These are phyloP conservation scores for Diplodia sapinea DNA, from an alignment of 2,329 filamentous ascomycete genomes.

Conservation along the genomic window DNA sequence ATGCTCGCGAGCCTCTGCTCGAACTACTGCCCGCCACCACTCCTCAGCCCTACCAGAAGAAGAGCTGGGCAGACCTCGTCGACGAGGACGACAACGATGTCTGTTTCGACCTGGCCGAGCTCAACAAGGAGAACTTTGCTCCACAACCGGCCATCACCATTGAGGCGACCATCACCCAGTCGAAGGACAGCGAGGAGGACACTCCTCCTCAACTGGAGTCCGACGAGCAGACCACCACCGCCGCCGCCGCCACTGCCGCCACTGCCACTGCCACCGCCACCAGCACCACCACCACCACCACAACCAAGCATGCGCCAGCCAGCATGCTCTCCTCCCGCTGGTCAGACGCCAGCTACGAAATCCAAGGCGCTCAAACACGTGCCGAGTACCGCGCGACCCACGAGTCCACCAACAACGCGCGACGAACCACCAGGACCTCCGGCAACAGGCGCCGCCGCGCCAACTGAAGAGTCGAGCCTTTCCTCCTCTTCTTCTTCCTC, in stretches of 20 bases:
- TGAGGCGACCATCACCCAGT: neutral
- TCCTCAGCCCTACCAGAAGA: neutral
- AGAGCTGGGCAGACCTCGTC: constrained; percentile 15
- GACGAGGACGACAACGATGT: neutral
- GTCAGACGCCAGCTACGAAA: neutral
- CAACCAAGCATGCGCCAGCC: neutral
- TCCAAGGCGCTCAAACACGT: neutral
- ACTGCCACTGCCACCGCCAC: neutral
- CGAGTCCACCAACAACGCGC: neutral
- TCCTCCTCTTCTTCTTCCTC: no score
- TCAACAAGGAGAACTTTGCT: neutral
- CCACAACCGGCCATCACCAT: neutral
- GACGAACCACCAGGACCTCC: neutral
- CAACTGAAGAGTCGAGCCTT: neutral
- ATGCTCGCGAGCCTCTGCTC: no score
- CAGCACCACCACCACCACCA: neutral
- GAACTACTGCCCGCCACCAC: neutral
- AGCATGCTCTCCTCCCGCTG: constrained; percentile 14
- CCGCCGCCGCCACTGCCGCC: neutral
- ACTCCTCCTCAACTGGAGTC: neutral
- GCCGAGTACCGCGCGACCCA: neutral
- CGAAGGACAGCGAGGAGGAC: neutral
- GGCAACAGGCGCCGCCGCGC: neutral
- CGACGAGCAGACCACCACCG: neutral
- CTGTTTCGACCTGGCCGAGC: neutral